Percentiles rank a stretch among this genome's conserved stretches.
phyloP scores from a whole-genome alignment of 2,329 filamentous ascomycete genomes.

The Colletotrichum costaricense region DNA sequence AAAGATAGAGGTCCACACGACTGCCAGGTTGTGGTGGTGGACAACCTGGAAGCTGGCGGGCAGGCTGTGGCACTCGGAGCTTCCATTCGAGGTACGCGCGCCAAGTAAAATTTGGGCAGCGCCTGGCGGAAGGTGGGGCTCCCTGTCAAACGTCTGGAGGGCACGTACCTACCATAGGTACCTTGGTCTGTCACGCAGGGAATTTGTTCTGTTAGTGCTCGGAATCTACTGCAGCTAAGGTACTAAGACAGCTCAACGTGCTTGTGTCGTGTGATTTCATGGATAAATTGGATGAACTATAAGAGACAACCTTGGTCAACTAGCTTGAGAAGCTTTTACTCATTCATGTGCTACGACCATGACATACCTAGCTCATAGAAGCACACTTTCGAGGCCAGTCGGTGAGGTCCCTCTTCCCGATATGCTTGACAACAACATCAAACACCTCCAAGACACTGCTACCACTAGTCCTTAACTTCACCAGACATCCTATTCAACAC shows the following conservation, averaged over 20 bases:
- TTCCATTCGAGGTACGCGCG: not conserved
- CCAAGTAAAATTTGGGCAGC: not conserved
- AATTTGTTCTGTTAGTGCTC: not conserved
- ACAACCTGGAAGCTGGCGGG: not conserved
- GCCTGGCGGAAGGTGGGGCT: not conserved
- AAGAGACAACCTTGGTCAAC: not conserved
- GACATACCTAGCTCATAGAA: not conserved
- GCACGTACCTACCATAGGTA: not conserved
- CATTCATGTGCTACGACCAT: not conserved
- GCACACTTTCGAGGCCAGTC: not conserved
- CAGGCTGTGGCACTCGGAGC: slow-evolving; percentile 5
- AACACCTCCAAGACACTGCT: not conserved
- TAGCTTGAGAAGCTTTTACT: not conserved
- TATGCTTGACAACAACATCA: not conserved
- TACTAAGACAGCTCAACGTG: not conserved
- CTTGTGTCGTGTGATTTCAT: not conserved
- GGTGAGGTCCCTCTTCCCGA: not conserved
- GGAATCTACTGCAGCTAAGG: slow-evolving; percentile 9
- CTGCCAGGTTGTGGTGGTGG: not conserved
- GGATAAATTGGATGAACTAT: slow-evolving; percentile 5
- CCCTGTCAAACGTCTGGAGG: not conserved
- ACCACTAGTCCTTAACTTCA: not conserved
- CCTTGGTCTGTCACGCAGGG: too few species aligned
- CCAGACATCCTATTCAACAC: slow-evolving; percentile 17
- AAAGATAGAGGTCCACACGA: not conserved